phyloP scores from a whole-genome alignment of 768 basidiomycete genomes.

The Inosperma sp. region DNA sequence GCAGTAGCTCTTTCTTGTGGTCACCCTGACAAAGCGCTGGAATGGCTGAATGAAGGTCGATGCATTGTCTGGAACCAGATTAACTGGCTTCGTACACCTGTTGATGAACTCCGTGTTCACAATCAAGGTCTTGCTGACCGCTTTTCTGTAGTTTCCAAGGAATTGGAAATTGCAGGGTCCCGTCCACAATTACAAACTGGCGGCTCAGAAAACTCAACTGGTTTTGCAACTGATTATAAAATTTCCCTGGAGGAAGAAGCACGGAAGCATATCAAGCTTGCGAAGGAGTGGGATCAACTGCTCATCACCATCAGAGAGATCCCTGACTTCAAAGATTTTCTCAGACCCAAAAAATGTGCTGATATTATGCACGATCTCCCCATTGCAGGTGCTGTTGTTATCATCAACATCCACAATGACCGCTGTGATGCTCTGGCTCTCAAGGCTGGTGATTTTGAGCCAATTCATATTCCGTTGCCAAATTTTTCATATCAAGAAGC shows the following conservation, averaged over 20 bases:
- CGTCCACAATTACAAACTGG: neutral
- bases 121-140: too few relatives aligned
- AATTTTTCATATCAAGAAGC: too few relatives aligned
- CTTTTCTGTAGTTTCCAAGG: too few relatives aligned
- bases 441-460: neutral
- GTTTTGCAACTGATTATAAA: constrained; percentile 1
- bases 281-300: too few relatives aligned
- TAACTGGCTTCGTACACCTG: constrained; percentile 19
- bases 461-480: too few relatives aligned
- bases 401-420: too few relatives aligned
- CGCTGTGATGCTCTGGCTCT: constrained; percentile 20
- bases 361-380: constrained; percentile 11
- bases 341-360: constrained; percentile 16
- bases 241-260: constrained; percentile 16
- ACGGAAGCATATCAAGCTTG: constrained; percentile 8
- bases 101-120: constrained; percentile 14
- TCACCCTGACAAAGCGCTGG: constrained; percentile 16
- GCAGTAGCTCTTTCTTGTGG: neutral
- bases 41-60: constrained; percentile 32
- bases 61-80: too few relatives aligned
- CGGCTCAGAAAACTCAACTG: too few relatives aligned
- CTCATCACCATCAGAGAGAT: constrained; percentile 8
- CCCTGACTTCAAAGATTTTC: constrained; percentile 19
- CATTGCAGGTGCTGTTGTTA: constrained; percentile 17
- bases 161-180: too few relatives aligned